Percentiles rank a stretch among this genome's conserved stretches.
Conservation (phyloP, 2,329 filamentous ascomycete genomes). For the Trichoderma pleuroti region DNA sequence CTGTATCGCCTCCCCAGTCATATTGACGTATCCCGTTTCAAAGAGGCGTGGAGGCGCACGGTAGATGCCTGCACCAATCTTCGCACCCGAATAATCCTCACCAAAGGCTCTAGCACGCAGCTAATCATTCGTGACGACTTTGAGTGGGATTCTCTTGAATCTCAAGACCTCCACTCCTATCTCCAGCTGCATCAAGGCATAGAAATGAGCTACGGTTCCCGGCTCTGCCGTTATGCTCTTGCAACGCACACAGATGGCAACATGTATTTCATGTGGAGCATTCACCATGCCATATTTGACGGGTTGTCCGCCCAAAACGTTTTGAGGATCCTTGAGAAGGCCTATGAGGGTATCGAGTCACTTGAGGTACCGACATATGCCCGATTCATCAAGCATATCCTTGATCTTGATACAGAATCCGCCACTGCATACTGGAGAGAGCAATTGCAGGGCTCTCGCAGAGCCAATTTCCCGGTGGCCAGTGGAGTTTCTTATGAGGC, state of each 20-base stretch:
- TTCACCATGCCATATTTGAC: slow-evolving; percentile 23
- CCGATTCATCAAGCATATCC: slow-evolving; percentile 7
- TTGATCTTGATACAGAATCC: background rate
- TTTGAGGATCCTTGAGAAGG: background rate
- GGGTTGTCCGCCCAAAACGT: slow-evolving; percentile 19
- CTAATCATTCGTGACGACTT: slow-evolving; percentile 19
- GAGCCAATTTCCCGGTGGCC: background rate
- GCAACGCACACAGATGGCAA: background rate
- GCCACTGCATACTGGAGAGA: slow-evolving; percentile 1
- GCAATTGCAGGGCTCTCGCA: background rate
- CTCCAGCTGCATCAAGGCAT: background rate
- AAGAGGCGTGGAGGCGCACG: slow-evolving; percentile 20
- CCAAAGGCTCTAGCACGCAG: slow-evolving; percentile 6
- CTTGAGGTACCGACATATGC: background rate
- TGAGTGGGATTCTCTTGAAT: background rate
- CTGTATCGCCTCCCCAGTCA: slow-evolving; percentile 23
- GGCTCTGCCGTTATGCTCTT: slow-evolving; percentile 2
- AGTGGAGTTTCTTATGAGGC: background rate
- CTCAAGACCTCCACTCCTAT: background rate
- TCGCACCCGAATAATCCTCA: slow-evolving; percentile 23
- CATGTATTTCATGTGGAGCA: slow-evolving; percentile 1
- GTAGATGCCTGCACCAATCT: slow-evolving; percentile 20
- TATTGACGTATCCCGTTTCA: slow-evolving; percentile 24
- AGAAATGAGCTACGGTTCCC: background rate
- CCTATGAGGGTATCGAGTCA: background rate